These are phyloP conservation scores for Wakefieldia striispora DNA, from an alignment of 768 basidiomycete species.

Conservation along the genomic window DNA sequence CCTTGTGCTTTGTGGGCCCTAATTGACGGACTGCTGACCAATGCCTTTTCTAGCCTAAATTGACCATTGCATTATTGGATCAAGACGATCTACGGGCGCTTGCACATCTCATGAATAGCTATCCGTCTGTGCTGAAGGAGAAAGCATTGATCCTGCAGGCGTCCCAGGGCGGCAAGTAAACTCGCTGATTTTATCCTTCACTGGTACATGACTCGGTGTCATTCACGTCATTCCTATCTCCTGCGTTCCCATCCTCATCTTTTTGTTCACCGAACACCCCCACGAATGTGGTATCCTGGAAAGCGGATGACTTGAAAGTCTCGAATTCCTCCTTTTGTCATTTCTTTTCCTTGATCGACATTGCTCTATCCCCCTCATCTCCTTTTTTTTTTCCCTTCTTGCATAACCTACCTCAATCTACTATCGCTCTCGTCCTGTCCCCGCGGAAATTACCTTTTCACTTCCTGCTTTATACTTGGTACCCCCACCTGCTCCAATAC, in stretches of 20 bases:
- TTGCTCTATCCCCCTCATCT: too few species aligned
- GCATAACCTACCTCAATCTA: too few species aligned
- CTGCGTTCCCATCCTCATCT: background rate
- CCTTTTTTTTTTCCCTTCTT: too few species aligned
- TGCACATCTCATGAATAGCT: slow-evolving; percentile 86
- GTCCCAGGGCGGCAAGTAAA: slow-evolving; percentile 27
- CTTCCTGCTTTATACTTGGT: too few species aligned
- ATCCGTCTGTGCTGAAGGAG: slow-evolving; percentile 77
- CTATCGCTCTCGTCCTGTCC: too few species aligned
- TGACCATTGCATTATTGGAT: slow-evolving; percentile 81
- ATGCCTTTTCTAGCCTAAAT: slow-evolving; percentile 56
- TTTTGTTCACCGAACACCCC: background rate
- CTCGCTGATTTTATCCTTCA: background rate
- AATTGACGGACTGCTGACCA: slow-evolving; percentile 1
- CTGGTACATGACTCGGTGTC: slow-evolving; percentile 1
- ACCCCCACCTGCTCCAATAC: too few species aligned
- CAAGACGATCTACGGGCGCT: slow-evolving; percentile 82
- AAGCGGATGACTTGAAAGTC: too few species aligned
- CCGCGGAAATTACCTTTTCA: too few species aligned
- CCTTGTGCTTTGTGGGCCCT: background rate
- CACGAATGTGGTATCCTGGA: too few species aligned
- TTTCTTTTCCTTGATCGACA: too few species aligned
- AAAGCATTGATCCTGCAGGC: slow-evolving; percentile 47
- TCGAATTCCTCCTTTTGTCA: too few species aligned
- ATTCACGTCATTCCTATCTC: too few species aligned